Evolutionary conservation across 306 rosid species (phyloP), one percentile per base, ranked within the genome.

Genomic region (Purshia tridentata): DNA sequence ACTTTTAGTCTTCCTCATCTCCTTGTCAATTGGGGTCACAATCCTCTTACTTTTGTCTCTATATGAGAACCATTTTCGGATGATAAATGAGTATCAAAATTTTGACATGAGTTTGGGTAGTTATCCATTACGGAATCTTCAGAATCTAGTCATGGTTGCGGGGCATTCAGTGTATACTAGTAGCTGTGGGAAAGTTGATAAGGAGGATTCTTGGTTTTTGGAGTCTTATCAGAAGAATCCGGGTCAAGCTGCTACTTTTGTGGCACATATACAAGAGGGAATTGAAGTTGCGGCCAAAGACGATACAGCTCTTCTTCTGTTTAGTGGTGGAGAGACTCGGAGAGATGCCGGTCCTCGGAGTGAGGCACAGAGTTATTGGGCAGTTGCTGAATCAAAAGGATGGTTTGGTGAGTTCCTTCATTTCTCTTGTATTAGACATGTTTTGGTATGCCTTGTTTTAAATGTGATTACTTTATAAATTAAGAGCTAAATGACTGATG

Each of bases 361-460:
- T 40, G 97, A 94, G 80, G 98, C 97, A 0, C 98, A 94, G 86
- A 94, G 98, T 80, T 94, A 89, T 81, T 94, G 97, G 95, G 94
- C 90, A 54, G 96, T 91, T 47, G 94, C 97, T 2, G 96, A 91
- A 76, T 81, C 83, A 8, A 87, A 83, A 81, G 82, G 82, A 84
- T 94, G 99, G 97, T 91, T 91, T 78, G 96, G 99, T 91, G 81
- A 83, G 94, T 82, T 55, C 46, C 58, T 78, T 19, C 19, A 62
- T 72, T 20, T 72, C 62, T 41, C 10, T 63, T 4, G 18, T 50
- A 18, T 62, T 19, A 10, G 19, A 42, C 62, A 4, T 49, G 53
- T 65, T 77, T 75, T 65, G 52, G 46, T 3, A 53, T 63, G 14
- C 46, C 22, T 64, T 66, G 7, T 16, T 22, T 39, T 41, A 2